Percentiles rank a stretch among this genome's conserved stretches.
Conservation (phyloP, 495 filamentous ascomycete genomes). For the Neurospora sp. region DNA sequence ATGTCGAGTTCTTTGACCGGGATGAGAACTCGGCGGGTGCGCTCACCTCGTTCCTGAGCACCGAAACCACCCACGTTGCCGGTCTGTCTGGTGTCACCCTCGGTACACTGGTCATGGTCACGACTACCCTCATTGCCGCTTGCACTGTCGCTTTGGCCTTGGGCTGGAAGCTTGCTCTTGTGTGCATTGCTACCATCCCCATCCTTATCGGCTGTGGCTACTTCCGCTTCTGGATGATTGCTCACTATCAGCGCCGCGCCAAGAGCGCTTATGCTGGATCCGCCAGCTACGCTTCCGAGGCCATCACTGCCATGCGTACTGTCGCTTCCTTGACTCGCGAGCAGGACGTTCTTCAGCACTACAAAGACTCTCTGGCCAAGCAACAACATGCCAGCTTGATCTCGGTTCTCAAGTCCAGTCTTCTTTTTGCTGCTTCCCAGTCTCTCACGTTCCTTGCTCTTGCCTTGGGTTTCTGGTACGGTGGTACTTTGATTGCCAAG, state of each 20-base stretch:
- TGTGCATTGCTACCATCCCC: constrained; percentile 73
- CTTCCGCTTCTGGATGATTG: constrained; percentile 63
- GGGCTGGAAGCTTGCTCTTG: constrained; percentile 86
- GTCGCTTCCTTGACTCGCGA: constrained; percentile 59
- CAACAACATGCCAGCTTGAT: constrained; percentile 20
- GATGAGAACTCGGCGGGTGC: constrained; percentile 78
- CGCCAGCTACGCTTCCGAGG: constrained; percentile 80
- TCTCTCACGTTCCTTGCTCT: constrained; percentile 70
- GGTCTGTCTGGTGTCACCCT: constrained; percentile 75
- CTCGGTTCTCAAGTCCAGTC: constrained; percentile 25
- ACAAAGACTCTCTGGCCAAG: constrained; percentile 29
- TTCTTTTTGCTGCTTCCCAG: constrained; percentile 71
- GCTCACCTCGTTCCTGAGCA: constrained; percentile 73
- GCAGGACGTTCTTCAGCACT: constrained; percentile 61
- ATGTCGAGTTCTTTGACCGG: constrained; percentile 78
- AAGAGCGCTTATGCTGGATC: constrained; percentile 66
- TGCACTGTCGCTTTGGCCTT: constrained; percentile 55
- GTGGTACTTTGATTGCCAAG: constrained; percentile 65
- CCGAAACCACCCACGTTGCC: constrained; percentile 74
- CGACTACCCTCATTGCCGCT: constrained; percentile 62
- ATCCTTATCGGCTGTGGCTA: constrained; percentile 76
- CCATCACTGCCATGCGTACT: constrained; percentile 79
- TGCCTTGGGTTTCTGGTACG: constrained; percentile 76
- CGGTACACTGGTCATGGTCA: constrained; percentile 65
- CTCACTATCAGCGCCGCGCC: constrained; percentile 59